Conservation (phyloP, 495 filamentous ascomycete species). For the Sordaria brevicollis region DNA sequence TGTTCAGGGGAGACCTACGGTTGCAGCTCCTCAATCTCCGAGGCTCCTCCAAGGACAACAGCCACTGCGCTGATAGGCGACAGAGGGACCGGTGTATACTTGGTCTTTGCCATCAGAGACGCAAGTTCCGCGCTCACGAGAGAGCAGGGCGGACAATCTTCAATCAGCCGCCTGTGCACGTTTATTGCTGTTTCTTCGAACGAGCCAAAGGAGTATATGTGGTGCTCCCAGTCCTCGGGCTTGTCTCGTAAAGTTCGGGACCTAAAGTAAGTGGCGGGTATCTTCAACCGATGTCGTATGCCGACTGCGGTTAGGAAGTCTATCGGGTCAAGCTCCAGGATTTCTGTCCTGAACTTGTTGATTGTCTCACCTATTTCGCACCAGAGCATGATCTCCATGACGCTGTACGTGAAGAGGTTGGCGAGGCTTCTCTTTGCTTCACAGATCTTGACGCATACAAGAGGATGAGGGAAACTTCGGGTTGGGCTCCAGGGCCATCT, state of each 20-base stretch:
- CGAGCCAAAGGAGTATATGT: constrained; percentile 46
- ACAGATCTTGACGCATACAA: constrained; percentile 46
- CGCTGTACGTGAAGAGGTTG: constrained; percentile 57
- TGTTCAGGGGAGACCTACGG: neutral
- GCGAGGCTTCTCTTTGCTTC: constrained; percentile 39
- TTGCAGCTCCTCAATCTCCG: neutral
- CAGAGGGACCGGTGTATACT: neutral
- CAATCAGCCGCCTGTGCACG: neutral
- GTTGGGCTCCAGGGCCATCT: constrained; percentile 1
- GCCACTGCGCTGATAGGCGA: neutral
- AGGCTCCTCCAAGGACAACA: neutral
- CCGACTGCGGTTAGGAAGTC: constrained; percentile 49
- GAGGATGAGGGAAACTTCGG: constrained; percentile 44
- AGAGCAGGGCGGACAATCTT: neutral
- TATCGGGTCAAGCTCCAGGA: constrained; percentile 43
- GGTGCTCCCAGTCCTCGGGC: constrained; percentile 45
- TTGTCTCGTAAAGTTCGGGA: constrained; percentile 47
- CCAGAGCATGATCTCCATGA: constrained; percentile 50
- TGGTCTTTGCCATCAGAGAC: neutral
- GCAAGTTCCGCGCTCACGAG: neutral
- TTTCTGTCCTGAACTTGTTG: constrained; percentile 44
- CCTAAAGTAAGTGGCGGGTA: constrained; percentile 49
- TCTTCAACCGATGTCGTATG: constrained; percentile 41
- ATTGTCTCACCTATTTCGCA: constrained; percentile 46
- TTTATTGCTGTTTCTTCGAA: neutral